A percentile compares a stretch with the other conserved stretches of the same genome.
phyloP scores from a whole-genome alignment of 768 basidiomycete species.

The Amanita polypyramis region DNA sequence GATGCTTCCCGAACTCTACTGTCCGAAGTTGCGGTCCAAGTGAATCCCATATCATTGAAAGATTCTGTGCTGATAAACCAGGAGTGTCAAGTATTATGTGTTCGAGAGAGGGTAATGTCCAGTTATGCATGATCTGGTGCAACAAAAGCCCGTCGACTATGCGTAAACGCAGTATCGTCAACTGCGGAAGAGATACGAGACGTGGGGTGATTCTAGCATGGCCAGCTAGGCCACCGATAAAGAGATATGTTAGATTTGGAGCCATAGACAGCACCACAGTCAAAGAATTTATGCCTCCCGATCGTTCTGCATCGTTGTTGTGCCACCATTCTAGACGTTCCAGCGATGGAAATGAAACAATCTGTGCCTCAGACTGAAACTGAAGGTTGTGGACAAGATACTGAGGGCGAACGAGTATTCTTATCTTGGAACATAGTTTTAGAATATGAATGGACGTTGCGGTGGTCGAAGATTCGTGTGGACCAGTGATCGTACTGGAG shows the following conservation, averaged over 20 bases:
- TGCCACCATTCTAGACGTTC: slow-evolving; percentile 67
- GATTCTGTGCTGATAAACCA: slow-evolving; percentile 17
- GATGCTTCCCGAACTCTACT: slow-evolving; percentile 48
- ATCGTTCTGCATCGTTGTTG: slow-evolving; percentile 41
- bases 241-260: slow-evolving; percentile 49
- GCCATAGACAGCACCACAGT: slow-evolving; percentile 36
- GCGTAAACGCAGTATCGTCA: slow-evolving; percentile 45
- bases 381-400: slow-evolving; percentile 19
- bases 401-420: slow-evolving; percentile 44
- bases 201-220: slow-evolving; percentile 15
- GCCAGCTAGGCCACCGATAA: slow-evolving; percentile 37
- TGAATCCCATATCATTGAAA: slow-evolving; percentile 36
- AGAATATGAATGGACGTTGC: slow-evolving; percentile 36
- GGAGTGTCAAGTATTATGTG: slow-evolving; percentile 44
- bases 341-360: slow-evolving; percentile 36
- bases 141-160: slow-evolving; percentile 40
- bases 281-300: slow-evolving; percentile 59
- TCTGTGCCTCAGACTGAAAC: slow-evolving; percentile 45
- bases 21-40: slow-evolving; percentile 40
- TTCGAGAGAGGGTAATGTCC: slow-evolving; percentile 43
- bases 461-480: slow-evolving; percentile 13
- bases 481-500: slow-evolving; percentile 33
- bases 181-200: slow-evolving; percentile 27
- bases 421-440: slow-evolving; percentile 34
- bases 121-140: slow-evolving; percentile 31